These are phyloP conservation scores for Fusarium pseudograminearum DNA, from an alignment of 2,329 filamentous ascomycete genomes.

Conservation along the genomic window DNA sequence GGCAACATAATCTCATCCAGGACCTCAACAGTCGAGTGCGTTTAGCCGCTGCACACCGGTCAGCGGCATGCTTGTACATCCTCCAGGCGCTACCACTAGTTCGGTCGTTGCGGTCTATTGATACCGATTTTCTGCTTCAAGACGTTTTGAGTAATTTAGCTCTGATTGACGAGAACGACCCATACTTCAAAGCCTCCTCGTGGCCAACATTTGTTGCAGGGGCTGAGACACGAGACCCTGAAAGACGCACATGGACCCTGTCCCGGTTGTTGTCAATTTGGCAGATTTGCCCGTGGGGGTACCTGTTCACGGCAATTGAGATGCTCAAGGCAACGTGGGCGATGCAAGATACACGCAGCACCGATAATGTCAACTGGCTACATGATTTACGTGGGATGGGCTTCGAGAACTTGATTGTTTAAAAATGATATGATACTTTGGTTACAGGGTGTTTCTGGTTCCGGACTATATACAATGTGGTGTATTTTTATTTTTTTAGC, in stretches of 20 bases:
- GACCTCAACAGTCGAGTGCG: constrained; percentile 59
- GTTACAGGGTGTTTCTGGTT: constrained; percentile 12
- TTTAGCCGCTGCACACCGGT: constrained; percentile 61
- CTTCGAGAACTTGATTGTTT: constrained; percentile 62
- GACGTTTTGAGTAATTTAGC: constrained; percentile 65
- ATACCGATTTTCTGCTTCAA: constrained; percentile 59
- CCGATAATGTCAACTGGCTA: constrained; percentile 55
- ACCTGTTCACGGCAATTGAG: constrained; percentile 63
- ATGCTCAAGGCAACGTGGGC: constrained; percentile 62
- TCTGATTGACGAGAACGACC: constrained; percentile 60
- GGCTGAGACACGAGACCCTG: constrained; percentile 62
- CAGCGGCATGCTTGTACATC: constrained; percentile 62
- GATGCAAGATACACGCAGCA: constrained; percentile 53
- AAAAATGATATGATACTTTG: constrained; percentile 23
- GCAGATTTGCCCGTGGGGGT: constrained; percentile 62
- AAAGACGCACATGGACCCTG: constrained; percentile 64
- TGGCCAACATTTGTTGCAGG: constrained; percentile 71
- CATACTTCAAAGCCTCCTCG: constrained; percentile 69
- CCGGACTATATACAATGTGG: constrained; percentile 27
- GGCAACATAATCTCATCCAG: constrained; percentile 51
- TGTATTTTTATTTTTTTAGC: constrained; percentile 33
- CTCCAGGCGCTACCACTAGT: constrained; percentile 57
- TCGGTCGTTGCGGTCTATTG: constrained; percentile 53
- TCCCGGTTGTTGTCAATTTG: constrained; percentile 60
- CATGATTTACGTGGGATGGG: constrained; percentile 58